These are phyloP conservation scores for Ceratocystis ficicola DNA, from an alignment of 2,329 filamentous ascomycete genomes.

Conservation along the genomic window DNA sequence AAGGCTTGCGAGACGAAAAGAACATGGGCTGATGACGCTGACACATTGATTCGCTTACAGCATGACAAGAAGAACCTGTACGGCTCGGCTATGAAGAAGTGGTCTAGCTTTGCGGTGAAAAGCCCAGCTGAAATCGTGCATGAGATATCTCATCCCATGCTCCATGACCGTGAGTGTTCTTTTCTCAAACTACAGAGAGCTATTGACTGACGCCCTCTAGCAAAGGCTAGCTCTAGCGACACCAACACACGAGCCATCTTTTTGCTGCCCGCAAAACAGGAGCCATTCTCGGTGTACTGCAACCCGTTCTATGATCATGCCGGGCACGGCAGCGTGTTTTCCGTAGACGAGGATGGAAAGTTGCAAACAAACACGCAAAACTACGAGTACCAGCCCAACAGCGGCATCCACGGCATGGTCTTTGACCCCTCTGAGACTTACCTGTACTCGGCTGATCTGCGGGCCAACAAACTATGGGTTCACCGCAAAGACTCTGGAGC, in stretches of 20 bases:
- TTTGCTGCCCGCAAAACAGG: constrained; percentile 62
- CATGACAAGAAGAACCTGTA: constrained; percentile 76
- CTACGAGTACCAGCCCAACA: constrained; percentile 56
- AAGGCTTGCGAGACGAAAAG: too few species aligned
- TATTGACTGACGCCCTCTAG: constrained; percentile 32
- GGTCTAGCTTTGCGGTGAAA: constrained; percentile 68
- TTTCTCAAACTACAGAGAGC: constrained; percentile 7
- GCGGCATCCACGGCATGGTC: constrained; percentile 71
- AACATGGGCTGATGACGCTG: too few species aligned
- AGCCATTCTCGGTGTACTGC: constrained; percentile 73
- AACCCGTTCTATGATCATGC: constrained; percentile 85
- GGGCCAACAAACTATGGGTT: constrained; percentile 71
- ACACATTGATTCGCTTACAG: constrained; percentile 33
- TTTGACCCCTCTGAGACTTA: constrained; percentile 63
- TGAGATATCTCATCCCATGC: constrained; percentile 60
- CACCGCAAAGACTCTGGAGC: constrained; percentile 48
- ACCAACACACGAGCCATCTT: constrained; percentile 86
- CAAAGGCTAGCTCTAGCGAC: constrained; percentile 52
- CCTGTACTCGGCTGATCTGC: constrained; percentile 68
- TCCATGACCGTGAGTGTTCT: constrained; percentile 53
- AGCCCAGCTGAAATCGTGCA: constrained; percentile 66
- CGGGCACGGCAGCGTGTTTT: constrained; percentile 67
- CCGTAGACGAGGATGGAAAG: constrained; percentile 44
- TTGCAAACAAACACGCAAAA: constrained; percentile 57
- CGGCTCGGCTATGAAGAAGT: constrained; percentile 86